Evolutionary conservation across 176 grass and related monocot species (phyloP).

Genomic region (Aegilops longissima): DNA sequence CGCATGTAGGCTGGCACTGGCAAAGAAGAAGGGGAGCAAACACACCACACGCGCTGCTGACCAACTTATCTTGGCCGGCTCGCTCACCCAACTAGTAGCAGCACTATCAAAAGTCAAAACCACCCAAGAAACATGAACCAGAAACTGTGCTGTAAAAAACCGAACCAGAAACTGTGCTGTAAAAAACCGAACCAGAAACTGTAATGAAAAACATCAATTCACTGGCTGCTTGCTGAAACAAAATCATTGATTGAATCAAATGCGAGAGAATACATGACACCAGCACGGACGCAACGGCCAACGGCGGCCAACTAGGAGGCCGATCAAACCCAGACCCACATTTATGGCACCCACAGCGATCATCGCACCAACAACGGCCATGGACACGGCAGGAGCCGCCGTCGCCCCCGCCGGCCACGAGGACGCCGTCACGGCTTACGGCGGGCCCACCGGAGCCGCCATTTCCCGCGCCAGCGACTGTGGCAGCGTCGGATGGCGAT

Average conservation of each 20-base stretch:
- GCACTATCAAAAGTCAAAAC: background rate
- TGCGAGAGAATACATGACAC: conserved; percentile 13
- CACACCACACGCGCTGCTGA: background rate
- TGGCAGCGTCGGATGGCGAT: background rate
- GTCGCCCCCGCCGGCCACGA: background rate
- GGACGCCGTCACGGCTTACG: background rate
- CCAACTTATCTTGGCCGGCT: background rate
- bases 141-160: too few species aligned
- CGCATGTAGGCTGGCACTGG: background rate
- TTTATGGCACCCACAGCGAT: background rate
- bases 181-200: background rate
- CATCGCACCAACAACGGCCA: background rate
- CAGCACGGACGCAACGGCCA: conserved; percentile 15
- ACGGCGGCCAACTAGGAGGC: conserved; percentile 22
- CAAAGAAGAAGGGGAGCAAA: background rate
- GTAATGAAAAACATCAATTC: background rate
- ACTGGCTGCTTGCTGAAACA: background rate
- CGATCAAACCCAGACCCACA: background rate
- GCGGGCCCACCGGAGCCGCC: conserved; percentile 1
- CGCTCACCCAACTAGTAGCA: background rate
- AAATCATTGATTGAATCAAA: conserved; percentile 26
- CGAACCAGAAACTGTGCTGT: background rate
- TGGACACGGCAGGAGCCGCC: background rate
- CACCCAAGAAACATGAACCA: background rate
- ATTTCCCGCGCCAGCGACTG: conserved; percentile 14